These are phyloP conservation scores for Ophiostoma sp. DNA, from an alignment of 2,329 filamentous ascomycete species.

Conservation along the genomic window DNA sequence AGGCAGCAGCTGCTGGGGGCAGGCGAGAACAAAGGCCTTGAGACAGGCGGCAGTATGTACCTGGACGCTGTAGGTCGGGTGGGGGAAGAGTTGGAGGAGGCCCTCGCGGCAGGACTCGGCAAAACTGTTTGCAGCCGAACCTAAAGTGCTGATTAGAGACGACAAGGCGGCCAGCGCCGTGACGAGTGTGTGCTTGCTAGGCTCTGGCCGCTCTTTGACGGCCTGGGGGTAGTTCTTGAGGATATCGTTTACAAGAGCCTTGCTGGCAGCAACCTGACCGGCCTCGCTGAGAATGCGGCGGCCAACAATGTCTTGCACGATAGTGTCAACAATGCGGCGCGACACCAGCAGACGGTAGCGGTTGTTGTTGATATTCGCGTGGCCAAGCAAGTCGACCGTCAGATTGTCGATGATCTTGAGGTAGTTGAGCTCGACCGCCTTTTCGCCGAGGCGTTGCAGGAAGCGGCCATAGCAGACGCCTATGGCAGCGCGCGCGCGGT, in stretches of 20 bases:
- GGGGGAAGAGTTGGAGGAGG: conserved; percentile 81
- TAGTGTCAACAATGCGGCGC: conserved; percentile 73
- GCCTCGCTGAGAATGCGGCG: conserved; percentile 79
- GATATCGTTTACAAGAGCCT: conserved; percentile 75
- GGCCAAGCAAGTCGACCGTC: conserved; percentile 71
- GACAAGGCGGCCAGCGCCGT: conserved; percentile 72
- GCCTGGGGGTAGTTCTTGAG: conserved; percentile 93
- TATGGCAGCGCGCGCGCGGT: conserved; percentile 73
- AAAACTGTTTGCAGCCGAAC: conserved; percentile 72
- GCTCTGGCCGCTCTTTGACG: conserved; percentile 79
- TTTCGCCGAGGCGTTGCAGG: conserved; percentile 71
- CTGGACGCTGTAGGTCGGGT: conserved; percentile 94
- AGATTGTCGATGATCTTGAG: conserved; percentile 74
- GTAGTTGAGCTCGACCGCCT: conserved; percentile 77
- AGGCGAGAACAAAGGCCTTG: conserved; percentile 80
- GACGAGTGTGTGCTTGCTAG: conserved; percentile 78
- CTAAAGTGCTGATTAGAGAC: conserved; percentile 71
- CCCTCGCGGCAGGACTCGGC: conserved; percentile 82
- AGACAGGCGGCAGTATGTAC: conserved; percentile 82
- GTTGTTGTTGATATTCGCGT: conserved; percentile 70
- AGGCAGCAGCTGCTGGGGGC: conserved; percentile 83
- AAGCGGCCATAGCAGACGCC: conserved; percentile 82
- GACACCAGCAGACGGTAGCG: conserved; percentile 82
- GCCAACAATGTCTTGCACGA: conserved; percentile 79
- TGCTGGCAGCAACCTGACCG: conserved; percentile 77